Evolutionary conservation across 345 rosid genomes (phyloP).

Genomic region (Limnanthes douglasii): DNA sequence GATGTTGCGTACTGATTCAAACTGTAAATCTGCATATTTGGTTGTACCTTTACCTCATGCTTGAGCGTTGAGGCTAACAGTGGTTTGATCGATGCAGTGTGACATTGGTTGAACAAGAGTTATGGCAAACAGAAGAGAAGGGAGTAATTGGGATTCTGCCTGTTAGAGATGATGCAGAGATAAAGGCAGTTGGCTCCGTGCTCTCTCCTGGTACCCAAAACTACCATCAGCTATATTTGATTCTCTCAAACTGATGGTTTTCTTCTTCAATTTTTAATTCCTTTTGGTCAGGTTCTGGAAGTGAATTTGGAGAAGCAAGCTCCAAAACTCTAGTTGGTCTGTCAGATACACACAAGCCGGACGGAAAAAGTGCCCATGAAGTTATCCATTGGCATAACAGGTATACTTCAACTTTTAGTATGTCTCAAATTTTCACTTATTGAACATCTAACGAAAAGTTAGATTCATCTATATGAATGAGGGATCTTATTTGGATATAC

Average conservation of each 20-base stretch:
- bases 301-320: conserved; percentile 53
- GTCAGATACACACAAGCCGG: conserved; percentile 57
- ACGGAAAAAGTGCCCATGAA: conserved; percentile 68
- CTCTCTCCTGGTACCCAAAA: conserved; percentile 56
- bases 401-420: conserved; percentile 24
- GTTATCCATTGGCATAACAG: conserved; percentile 91
- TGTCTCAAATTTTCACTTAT: too few relatives aligned
- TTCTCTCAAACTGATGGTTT: not conserved
- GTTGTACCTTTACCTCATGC: too few relatives aligned
- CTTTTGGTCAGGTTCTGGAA: conserved; percentile 53
- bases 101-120: conserved; percentile 94
- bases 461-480: too few relatives aligned
- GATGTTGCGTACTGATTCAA: too few relatives aligned
- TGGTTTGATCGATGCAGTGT: too few relatives aligned
- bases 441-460: too few relatives aligned
- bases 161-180: conserved; percentile 72
- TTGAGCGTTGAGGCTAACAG: too few relatives aligned
- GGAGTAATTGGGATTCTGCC: conserved; percentile 93
- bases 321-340: conserved; percentile 39
- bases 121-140: conserved; percentile 98
- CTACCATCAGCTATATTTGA: too few relatives aligned
- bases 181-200: conserved; percentile 29
- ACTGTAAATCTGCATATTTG: too few relatives aligned
- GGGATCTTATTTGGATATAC: too few relatives aligned
- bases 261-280: not conserved